phyloP scores from a whole-genome alignment of 148 eudicot genomes.

The Chenopodium album region DNA sequence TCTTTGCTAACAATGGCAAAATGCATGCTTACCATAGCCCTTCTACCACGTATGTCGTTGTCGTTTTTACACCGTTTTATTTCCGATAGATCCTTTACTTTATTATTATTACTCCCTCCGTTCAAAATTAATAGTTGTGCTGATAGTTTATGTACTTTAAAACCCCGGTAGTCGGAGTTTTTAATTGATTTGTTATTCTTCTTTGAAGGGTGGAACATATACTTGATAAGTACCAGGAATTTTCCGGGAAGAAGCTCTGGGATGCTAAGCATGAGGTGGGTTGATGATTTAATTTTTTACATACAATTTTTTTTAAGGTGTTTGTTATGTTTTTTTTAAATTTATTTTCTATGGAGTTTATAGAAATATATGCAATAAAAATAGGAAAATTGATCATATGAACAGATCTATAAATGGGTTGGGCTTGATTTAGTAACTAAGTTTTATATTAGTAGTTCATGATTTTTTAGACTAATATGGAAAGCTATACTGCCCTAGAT shows the following conservation, averaged over 20 bases:
- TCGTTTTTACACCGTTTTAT: not conserved
- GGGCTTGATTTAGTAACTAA: slow-evolving; percentile 7
- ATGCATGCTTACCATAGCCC: slow-evolving; percentile 71
- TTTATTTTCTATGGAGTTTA: slow-evolving; percentile 19
- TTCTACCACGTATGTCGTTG: slow-evolving; percentile 43
- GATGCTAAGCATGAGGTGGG: slow-evolving; percentile 91
- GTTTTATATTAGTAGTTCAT: slow-evolving; percentile 22
- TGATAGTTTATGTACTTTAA: not conserved
- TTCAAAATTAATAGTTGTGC: not conserved
- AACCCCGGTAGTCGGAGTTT: too few species aligned
- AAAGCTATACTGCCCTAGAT: slow-evolving; percentile 36
- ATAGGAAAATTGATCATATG: slow-evolving; percentile 37
- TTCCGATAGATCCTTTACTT: not conserved
- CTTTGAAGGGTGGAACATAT: slow-evolving; percentile 55
- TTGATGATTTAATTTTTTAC: not conserved
- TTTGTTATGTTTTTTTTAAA: not conserved
- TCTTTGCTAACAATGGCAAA: slow-evolving; percentile 59
- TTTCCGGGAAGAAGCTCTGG: slow-evolving; percentile 70
- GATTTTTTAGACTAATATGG: slow-evolving; percentile 27
- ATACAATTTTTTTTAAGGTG: not conserved
- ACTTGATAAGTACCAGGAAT: slow-evolving; percentile 60
- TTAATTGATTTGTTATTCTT: not conserved
- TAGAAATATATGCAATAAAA: slow-evolving; percentile 37
- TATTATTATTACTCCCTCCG: not conserved
- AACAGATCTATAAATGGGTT: slow-evolving; percentile 59